phyloP scores from a whole-genome alignment of 768 basidiomycete species.

The Mycena kentingensis region DNA sequence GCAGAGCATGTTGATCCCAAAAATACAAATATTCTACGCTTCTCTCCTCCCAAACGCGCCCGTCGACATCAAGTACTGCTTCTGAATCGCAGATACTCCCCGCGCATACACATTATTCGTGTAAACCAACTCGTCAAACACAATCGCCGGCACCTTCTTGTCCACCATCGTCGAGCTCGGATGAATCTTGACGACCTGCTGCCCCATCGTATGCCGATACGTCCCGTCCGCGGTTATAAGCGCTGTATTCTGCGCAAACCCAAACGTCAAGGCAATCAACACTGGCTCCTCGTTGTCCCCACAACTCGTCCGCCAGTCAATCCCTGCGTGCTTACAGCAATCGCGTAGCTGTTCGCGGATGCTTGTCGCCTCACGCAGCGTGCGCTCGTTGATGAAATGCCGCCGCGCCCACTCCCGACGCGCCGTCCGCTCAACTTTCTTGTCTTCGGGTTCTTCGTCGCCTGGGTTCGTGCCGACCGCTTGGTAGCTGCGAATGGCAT shows the following conservation, averaged over 20 bases:
- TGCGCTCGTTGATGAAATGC: constrained; percentile 81
- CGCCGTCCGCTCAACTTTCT: constrained; percentile 24
- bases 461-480: constrained; percentile 56
- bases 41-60: constrained; percentile 36
- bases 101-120: constrained; percentile 88
- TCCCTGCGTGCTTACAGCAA: constrained; percentile 58
- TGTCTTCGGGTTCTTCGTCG: constrained; percentile 31
- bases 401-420: constrained; percentile 80
- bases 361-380: constrained; percentile 74
- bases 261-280: constrained; percentile 70
- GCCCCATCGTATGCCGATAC: constrained; percentile 83
- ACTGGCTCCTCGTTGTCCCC: constrained; percentile 71
- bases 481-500: constrained; percentile 79
- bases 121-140: constrained; percentile 91
- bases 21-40: constrained; percentile 23
- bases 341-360: constrained; percentile 78
- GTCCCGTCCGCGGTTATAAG: constrained; percentile 81
- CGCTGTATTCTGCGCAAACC: constrained; percentile 83
- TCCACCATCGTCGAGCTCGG: constrained; percentile 82
- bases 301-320: constrained; percentile 61
- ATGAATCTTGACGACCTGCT: constrained; percentile 83
- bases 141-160: constrained; percentile 82
- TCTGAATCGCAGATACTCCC: constrained; percentile 83
- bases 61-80: constrained; percentile 45
- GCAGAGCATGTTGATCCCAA: too few species aligned